Evolutionary conservation across 2,329 filamentous ascomycete species (phyloP), one percentile per base, ranked within the genome.

Genomic region (Aspergillus amoenus): DNA sequence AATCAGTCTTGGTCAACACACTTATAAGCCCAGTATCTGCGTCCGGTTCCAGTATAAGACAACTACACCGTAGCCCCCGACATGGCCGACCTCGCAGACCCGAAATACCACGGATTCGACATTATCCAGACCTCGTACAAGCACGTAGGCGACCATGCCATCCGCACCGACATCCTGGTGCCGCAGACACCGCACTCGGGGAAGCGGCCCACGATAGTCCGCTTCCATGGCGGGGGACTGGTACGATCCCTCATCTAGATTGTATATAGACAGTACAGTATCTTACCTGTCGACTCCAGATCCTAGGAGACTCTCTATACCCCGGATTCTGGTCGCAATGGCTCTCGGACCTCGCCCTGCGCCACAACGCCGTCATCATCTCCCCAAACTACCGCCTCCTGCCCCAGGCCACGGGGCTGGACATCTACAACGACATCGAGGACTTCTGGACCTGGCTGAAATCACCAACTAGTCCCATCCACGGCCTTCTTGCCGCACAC

Each of bases 371-470:
- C n/a, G 75, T 83, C 44, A 69, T 79, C 24, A 63, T 83, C 6
- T 68, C 74, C 1, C 76, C 79, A 0, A 78, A 81, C 65, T 81
- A 84, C 68, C 80, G 81, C 8, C 75, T 84, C 3, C 59, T 81
- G n/a, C 81, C 81, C 21, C 80, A 82, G 57, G 70, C 76, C 52
- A 78, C 55, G 18, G 78, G 78, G 34, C 47, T 68, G 3, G 77
- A 83, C 15, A 78, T 82, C 56, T 70, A 82, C 22, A 64, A 74
- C 5, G 81, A 84, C 62, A 58, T 83, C 1, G 52, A 67, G 8
- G 77, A 80, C 59, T 79, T 82, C 64, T 83, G 78, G 78, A 59
- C 58, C 5, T 83, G 81, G 81, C 61, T 80, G 2, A 63, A 61
- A 22, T 65, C 63, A 0, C 37, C 61, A 1, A 32, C 54, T 0